A percentile compares a stretch with the other conserved stretches of the same genome.
phyloP scores from a whole-genome alignment of 129 eudicot genomes.

The Ambrosia trifida region DNA sequence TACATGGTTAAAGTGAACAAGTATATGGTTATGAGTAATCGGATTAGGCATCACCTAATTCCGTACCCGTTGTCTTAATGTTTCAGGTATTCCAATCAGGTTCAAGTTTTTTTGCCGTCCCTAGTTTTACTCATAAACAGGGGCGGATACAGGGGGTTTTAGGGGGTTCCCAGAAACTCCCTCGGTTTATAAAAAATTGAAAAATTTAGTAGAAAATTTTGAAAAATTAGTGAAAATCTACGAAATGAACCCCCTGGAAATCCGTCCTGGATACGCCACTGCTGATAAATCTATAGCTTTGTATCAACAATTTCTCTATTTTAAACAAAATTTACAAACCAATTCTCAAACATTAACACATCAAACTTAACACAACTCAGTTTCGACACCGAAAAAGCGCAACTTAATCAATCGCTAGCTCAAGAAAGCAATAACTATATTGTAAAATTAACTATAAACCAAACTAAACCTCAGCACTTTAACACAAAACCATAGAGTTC shows the following conservation, averaged over 20 bases:
- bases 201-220: no score
- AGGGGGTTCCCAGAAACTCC: no score
- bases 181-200: no score
- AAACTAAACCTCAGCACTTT: background rate
- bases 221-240: no score
- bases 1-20: no score
- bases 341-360: background rate
- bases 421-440: background rate
- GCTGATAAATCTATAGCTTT: background rate
- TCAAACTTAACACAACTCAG: background rate
- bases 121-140: background rate
- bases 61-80: no score
- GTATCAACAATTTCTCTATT: background rate
- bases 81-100: no score
- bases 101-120: background rate
- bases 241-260: no score
- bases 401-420: conserved; percentile 1
- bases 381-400: background rate
- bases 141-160: no score
- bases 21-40: no score
- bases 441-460: background rate
- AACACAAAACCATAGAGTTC: conserved; percentile 8
- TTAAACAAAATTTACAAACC: background rate
- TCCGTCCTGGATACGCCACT: no score
- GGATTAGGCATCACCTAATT: no score